Evolutionary conservation across 345 rosid genomes (phyloP), one percentile per base, ranked within the genome.

Genomic region (Camelina laxa): DNA sequence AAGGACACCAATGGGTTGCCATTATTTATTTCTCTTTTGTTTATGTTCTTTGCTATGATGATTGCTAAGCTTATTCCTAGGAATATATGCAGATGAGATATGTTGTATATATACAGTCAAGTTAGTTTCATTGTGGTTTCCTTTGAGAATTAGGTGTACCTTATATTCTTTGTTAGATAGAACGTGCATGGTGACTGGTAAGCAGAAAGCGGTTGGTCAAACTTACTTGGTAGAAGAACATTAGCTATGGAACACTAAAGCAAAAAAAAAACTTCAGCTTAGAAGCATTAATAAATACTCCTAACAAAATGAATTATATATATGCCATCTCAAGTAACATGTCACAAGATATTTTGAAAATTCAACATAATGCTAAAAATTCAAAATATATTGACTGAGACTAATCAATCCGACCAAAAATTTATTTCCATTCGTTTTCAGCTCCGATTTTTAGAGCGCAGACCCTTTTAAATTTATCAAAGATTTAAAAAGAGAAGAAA

Each of bases 141-240:
- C 3, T 42, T 69, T 16, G 24, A 62, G 24, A 62, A 27, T 39
- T 51, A 72, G 76, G 5, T 72, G 70, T 63, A 19, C 55, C 11
- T 30, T 39, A 6, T 51, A 24, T 72, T 62, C 35, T 30, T 51
- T 39, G 53, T 5, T 41, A 10, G 1, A 27, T 42, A 27, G 13
- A 69, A 62, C 69, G 62, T 72, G 49, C 49, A 35, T 21, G 60
- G 10, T 36, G 30, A 27, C 30, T 27, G 30, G 49, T 20, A 21
- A 48, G 21, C 15, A 9, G 58, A 36, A 27, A 70, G 38, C 67
- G n/a, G 48, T 48, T 39, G 21, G 53, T 60, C 75, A 72, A 27
- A 39, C 49, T 33, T 59, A 20, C 33, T 45, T 45, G 3, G 20
- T 30, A 63, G 54, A 24, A 27, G 30, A 63, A 64, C 39, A 45